Base-by-base conservation (phyloP, 768 basidiomycete genomes). In the Pleurotus eryngii region DNA sequence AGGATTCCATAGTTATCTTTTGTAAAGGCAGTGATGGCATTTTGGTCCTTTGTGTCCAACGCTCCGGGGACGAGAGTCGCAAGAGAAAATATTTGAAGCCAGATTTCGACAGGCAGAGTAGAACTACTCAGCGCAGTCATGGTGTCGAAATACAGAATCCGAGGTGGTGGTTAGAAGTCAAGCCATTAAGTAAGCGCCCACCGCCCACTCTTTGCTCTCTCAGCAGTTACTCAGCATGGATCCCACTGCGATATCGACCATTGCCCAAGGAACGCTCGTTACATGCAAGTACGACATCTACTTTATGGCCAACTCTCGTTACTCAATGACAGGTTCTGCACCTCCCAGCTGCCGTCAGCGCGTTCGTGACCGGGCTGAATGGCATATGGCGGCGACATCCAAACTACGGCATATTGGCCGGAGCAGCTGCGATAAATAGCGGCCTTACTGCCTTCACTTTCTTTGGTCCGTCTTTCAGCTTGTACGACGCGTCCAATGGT, bases 281-380 rank as follows among this genome's bases (percentile, higher is more conserved):
- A 83, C 86, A 85, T 91, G 89, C 89, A 81, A 87, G 89, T 90
- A 83, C 84, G 86, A 87, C 74, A 73, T 63, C 63, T 53, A 58
- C 61, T 60, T 45, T 43, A 24, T 57, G 61, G 11, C 11, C 8
- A 35, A 35, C 8, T 35, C 11, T 11, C 9, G 11, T 35, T 35
- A 11, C 11, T 35, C 3, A 35, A 35, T 9, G 4, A 3, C 22
- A 18, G 42, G 4, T 60, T 57, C 53, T 45, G 42, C 62, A 93
- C 90, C 87, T 57, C 71, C 76, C 63, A 93, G 91, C 87, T 57
- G 72, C 76, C 49, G 61, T 80, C 30, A 84, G 86, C 59, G 86
- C 83, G 38, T 73, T 79, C 51, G 62, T 71, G 14, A 78, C 77
- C 14, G 80, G 79, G 18, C 55, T 78, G 5, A 73, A 76, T 59